Evolutionary conservation across 108 stramenopile genomes (phyloP), one percentile per base, ranked within the genome.

Genomic region (Conticribra guillardii): DNA sequence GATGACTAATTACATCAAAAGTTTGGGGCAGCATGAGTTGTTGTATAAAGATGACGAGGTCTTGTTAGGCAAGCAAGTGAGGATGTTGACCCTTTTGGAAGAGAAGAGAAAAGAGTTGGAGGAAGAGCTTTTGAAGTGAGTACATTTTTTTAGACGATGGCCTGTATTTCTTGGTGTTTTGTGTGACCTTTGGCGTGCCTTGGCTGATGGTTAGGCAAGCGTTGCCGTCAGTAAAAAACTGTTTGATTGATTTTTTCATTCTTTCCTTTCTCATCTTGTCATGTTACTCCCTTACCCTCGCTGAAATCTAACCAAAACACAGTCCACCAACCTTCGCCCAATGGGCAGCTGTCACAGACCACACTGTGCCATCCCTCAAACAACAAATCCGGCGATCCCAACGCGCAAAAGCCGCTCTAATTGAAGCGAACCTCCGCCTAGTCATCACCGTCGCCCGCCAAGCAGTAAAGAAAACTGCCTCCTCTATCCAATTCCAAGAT

Each of bases 401-500:
- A 59, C 60, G 67, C n/a, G 84, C 87, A 71, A 87, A 85, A 75
- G 80, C 76, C 15, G 80, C 84, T 18, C 54, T 90, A 17, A 75
- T 87, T 16, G 77, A 81, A 56, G 85, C 87, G 30, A 90, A 90
- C 58, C 69, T 87, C 29, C 71, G 89, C 16, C 74, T 88, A 1
- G 92, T 91, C n/a, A 84, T 88, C 24, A 83, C 80, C 21, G 84
- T 90, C 22, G 88, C 92, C 9, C 49, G 84, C 4, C 77, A 84
- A 44, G 82, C 82, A 4, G 82, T 83, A 29, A 83, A 81, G 54
- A 73, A 76, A 34, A 29, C 56, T 24, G 44, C 47, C 31, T 52
- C 67, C 47, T 80, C 73, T 22, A 69, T 95, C 31, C 69, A 76
- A 53, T 82, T 89, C 57, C 65, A 83, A 26, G 94, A 95, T 78